Base-by-base conservation (phyloP, 495 filamentous ascomycete species). In the Melanomma pulvis-pyrius region DNA sequence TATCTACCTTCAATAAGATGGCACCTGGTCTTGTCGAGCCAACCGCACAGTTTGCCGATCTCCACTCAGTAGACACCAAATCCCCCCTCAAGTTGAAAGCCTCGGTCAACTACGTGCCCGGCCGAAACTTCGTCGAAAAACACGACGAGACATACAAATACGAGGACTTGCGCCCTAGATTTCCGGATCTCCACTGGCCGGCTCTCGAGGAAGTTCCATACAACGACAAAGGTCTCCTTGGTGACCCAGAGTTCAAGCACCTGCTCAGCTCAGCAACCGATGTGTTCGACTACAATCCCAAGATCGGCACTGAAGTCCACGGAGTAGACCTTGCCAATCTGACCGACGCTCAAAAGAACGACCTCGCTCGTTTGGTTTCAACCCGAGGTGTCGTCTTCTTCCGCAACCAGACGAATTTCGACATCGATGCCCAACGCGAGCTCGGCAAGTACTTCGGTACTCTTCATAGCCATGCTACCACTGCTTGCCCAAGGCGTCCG, bases 331-430 rank as follows among this genome's bases (percentile, higher is more conserved):
- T 93, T 11, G 82, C 84, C 12, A 81, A 83, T 59, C 81, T 93
- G 49, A 87, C 79, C 7, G 84, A 90, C 67, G 81, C 79, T 0
- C 88, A 91, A 69, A 90, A 88, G 74, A 86, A 92, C 71, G 90
- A 93, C 54, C 81, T 92, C 2, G 90, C 90, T 1, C 81, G 88
- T 7, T 76, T 93, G 41, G 83, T 92, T 60, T 85, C 90, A 25
- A 86, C 83, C 53, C 82, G 89, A 29, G 88, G 89, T 9, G 88
- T 91, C 3, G 88, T 92, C 2, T 84, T 92, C 69, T 90, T 92
- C 78, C 83, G 88, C 13, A 79, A 82, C 30, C 89, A 92, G 76
- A 78, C 84, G 60, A 83, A 87, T 71, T 80, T 89, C 29, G 84
- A 87, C 69, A 86, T 90, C 65, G 82, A 89, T 44, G 82, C 80